Evolutionary conservation across 306 rosid species (phyloP), one percentile per base, ranked within the genome.

Genomic region (Pyrus pyrifolia): DNA sequence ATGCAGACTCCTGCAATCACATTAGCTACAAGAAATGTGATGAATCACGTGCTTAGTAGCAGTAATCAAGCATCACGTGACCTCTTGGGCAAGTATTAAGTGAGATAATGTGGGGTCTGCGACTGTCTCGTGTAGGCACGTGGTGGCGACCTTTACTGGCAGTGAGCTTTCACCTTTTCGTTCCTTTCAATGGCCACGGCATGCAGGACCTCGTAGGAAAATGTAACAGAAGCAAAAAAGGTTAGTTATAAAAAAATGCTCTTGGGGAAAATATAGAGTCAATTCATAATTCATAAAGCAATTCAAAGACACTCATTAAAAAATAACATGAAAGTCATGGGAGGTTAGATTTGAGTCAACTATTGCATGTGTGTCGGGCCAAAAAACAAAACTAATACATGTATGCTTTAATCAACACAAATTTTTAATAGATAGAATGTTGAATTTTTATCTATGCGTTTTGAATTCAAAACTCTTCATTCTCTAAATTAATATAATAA

Each of bases 1-100:
- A 4, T 58, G 55, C 55, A 17, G 6, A 15, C 21, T 17, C 55
- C 23, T 58, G 6, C 63, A 22, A 13, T 58, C 63, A 58, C 63
- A 58, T 22, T 22, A 11, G 30, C 29, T 58, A 22, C 55, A 58
- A 38, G 42, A 6, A 58, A 35, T 19, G 22, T 46, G 44, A 27
- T 63, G 59, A 53, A 79, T 70, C 87, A 83, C 51, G 84, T 83
- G 81, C 14, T 38, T 2, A 75, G 23, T 4, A 14, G 40, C 60
- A 35, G 44, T 35, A 67, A 52, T 33, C 49, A 55, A 53, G 64
- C 73, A 76, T 73, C 93, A 82, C 84, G 80, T 84, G 89, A 81
- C 82, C 77, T 76, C 67, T 80, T 70, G 46, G 67, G 22, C 17
- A 18, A 25, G 62, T 10, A 17, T 66, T 10, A 66, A 66, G 44